Percentiles rank a stretch among this genome's conserved stretches.
Conservation (phyloP, 805 yeast genomes). For the Yueomyces sp. region DNA sequence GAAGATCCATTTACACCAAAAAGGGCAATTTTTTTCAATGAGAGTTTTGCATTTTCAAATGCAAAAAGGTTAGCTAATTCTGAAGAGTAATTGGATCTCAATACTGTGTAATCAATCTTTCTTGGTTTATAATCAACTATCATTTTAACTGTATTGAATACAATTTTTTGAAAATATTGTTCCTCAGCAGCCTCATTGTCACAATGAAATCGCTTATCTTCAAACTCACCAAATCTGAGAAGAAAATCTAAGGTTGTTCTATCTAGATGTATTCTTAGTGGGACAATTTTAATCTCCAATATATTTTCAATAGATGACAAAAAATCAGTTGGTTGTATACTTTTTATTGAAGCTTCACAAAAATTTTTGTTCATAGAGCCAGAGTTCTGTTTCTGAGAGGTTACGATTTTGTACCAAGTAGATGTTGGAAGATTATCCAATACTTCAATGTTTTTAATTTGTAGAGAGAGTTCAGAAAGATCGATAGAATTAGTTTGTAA, state of each 20-base stretch:
- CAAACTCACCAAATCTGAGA: conserved; percentile 68
- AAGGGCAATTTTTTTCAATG: conserved; percentile 44
- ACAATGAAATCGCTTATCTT: conserved; percentile 49
- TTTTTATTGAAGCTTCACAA: conserved; percentile 35
- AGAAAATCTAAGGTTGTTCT: conserved; percentile 87
- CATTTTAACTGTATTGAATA: conserved; percentile 44
- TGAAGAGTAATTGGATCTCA: conserved; percentile 68
- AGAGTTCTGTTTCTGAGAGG: conserved; percentile 42
- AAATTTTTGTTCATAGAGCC: conserved; percentile 15
- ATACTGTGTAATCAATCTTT: conserved; percentile 70
- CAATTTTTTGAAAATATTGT: conserved; percentile 51
- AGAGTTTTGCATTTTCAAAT: conserved; percentile 71
- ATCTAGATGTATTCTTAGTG: conserved; percentile 74
- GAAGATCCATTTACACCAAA: conserved; percentile 73
- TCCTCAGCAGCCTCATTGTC: conserved; percentile 55
- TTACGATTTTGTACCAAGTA: conserved; percentile 77
- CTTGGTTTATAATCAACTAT: conserved; percentile 87
- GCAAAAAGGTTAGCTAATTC: conserved; percentile 84
- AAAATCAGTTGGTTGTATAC: conserved; percentile 48
- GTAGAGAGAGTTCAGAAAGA: conserved; percentile 34
- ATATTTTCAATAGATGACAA: conserved; percentile 60
- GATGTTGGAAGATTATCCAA: conserved; percentile 75
- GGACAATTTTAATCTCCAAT: conserved; percentile 41
- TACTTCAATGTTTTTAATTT: conserved; percentile 42
- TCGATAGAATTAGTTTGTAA: conserved; percentile 26